phyloP scores from a whole-genome alignment of 2,329 filamentous ascomycete genomes.

The Fusarium sp. region DNA sequence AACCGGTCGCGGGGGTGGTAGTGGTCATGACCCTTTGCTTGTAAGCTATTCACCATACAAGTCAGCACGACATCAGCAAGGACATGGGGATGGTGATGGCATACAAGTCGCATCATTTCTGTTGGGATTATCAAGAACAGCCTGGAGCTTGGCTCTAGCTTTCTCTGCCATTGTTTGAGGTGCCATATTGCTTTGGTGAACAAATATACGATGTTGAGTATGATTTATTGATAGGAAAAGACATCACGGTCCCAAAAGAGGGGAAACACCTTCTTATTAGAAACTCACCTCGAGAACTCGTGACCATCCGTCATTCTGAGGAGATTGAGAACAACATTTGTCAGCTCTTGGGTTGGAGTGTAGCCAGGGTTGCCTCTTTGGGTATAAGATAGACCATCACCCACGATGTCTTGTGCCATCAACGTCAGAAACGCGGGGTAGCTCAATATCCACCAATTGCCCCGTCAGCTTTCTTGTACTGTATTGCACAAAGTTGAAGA shows the following conservation, averaged over 20 bases:
- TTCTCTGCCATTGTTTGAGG: slow-evolving; percentile 35
- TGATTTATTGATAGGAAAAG: neutral
- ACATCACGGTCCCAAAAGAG: slow-evolving; percentile 3
- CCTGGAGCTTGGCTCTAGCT: slow-evolving; percentile 37
- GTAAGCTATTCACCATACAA: neutral
- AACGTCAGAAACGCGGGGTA: slow-evolving; percentile 43
- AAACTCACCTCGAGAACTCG: neutral
- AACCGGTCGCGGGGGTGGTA: slow-evolving; percentile 22
- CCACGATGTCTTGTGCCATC: slow-evolving; percentile 16
- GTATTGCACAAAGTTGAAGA: neutral
- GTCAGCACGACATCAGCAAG: neutral
- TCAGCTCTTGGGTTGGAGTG: slow-evolving; percentile 10
- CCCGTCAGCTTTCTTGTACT: slow-evolving; percentile 1
- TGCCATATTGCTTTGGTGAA: slow-evolving; percentile 6
- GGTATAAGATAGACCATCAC: slow-evolving; percentile 20
- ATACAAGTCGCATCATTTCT: slow-evolving; percentile 32
- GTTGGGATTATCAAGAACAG: slow-evolving; percentile 31
- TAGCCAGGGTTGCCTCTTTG: slow-evolving; percentile 14
- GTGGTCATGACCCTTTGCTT: slow-evolving; percentile 39
- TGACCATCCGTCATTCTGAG: slow-evolving; percentile 31
- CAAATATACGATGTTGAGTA: neutral
- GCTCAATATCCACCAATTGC: neutral
- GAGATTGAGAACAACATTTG: slow-evolving; percentile 2
- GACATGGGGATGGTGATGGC: rapidly evolving
- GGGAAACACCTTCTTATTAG: slow-evolving; percentile 24